Base-by-base conservation (phyloP, 192 early-diverging fungal species). In the Linnemannia exigua region DNA sequence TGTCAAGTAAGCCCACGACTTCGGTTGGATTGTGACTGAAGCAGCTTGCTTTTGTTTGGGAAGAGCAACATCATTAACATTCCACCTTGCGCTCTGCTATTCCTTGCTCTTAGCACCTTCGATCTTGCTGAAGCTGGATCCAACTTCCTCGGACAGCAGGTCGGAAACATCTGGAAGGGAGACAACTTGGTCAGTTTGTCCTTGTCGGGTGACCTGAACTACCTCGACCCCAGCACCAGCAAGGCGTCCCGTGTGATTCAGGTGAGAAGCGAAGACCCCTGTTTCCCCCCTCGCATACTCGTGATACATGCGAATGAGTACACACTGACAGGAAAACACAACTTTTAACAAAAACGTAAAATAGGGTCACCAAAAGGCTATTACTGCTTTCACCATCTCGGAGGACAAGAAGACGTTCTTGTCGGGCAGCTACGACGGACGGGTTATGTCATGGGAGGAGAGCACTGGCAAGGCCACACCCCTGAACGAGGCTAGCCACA, bases 351-450 rank as follows among this genome's bases (percentile, higher is more conserved):
- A 6, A 9, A 44, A 44, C 9, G 41, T 9, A 44, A 44, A 90
- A 20, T 80, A 93, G 85, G 97, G 97, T 16, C 97, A 97, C 84
- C 92, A 93, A 87, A 94, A 95, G 80, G 92, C 93, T 15, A 97
- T 98, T 68, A 98, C 97, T 0, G 94, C 95, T 6, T 82, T 98
- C 37, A 89, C 95, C 3, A 82, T 90, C 1, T 79, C 83, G 9
- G 79, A 79, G 12, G 82, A 90, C 28, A 79, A 87, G 38, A 88
- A 89, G 70, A 94, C 92, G 2, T 88, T 99, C 46, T 95, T 92
- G 86, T 96, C 96, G 16, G 98, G 96, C 51, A 95, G 94, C 74
- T 98, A 98, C 85, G 98, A 99, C 84, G 98, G 98, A 12, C 91
- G 93, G n/a, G 92, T 98, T n/a, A 93, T 92, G 86, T 73, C 88